These are phyloP conservation scores for Penicillium sp. DNA, from an alignment of 2,329 filamentous ascomycete species.

Conservation along the genomic window DNA sequence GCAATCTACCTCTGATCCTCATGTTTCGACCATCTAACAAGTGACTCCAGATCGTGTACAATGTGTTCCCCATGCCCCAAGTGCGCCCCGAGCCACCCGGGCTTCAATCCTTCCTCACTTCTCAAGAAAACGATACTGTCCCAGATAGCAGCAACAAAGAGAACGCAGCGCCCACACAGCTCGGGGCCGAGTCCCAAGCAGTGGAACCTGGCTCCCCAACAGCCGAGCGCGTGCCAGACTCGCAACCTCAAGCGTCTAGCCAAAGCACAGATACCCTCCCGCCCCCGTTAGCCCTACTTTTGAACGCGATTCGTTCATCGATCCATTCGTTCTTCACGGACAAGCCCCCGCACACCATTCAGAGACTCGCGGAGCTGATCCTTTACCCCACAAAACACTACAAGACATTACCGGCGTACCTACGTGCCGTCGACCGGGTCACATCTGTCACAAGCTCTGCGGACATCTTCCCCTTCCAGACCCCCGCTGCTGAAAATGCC, in stretches of 20 bases:
- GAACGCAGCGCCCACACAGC: slow-evolving; percentile 32
- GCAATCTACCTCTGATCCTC: slow-evolving; percentile 6
- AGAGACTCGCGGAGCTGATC: slow-evolving; percentile 86
- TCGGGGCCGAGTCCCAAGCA: slow-evolving; percentile 41
- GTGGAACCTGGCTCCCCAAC: slow-evolving; percentile 38
- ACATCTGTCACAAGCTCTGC: slow-evolving; percentile 84
- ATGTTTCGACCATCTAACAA: slow-evolving; percentile 7
- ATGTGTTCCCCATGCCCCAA: slow-evolving; percentile 73
- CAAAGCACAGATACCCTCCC: slow-evolving; percentile 58
- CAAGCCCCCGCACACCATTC: slow-evolving; percentile 87
- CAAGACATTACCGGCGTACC: slow-evolving; percentile 76
- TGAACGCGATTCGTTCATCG: slow-evolving; percentile 61
- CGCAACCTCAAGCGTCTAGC: slow-evolving; percentile 45
- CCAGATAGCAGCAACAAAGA: slow-evolving; percentile 42
- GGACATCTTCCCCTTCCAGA: slow-evolving; percentile 75
- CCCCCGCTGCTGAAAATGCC: slow-evolving; percentile 17
- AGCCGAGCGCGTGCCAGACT: slow-evolving; percentile 45
- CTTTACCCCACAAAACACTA: slow-evolving; percentile 78
- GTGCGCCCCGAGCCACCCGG: slow-evolving; percentile 42
- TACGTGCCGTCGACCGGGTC: slow-evolving; percentile 87
- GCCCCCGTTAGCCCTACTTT: slow-evolving; percentile 63
- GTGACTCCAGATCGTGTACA: slow-evolving; percentile 66
- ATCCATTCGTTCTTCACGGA: slow-evolving; percentile 68
- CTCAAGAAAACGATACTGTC: slow-evolving; percentile 27
- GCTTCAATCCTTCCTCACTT: slow-evolving; percentile 27